These are phyloP conservation scores for Eimeria necatrix DNA, from an alignment of 169 alveolate species.

Conservation along the genomic window DNA sequence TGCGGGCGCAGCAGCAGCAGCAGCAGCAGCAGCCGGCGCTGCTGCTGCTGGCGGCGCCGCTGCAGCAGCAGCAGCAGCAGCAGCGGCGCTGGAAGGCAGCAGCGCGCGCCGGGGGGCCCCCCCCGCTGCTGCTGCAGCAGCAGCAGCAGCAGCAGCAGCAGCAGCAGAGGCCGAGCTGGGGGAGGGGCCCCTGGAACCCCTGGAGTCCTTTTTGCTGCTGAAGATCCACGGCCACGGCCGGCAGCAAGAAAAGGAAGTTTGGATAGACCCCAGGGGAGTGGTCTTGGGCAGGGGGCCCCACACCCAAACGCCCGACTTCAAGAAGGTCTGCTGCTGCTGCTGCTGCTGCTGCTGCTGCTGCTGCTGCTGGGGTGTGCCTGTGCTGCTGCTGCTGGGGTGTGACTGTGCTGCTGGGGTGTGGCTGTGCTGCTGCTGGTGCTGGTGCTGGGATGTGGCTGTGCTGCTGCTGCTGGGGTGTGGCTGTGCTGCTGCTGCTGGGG, in stretches of 20 bases:
- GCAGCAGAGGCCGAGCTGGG: background rate
- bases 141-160: background rate
- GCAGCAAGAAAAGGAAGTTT: constrained; percentile 83
- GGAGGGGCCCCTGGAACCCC: background rate
- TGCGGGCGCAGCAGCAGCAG: too few relatives aligned
- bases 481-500: background rate
- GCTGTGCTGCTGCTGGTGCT: background rate
- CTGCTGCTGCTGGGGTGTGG: too few relatives aligned
- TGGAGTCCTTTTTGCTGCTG: constrained; percentile 18
- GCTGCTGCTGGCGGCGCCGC: too few relatives aligned
- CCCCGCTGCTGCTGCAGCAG: background rate
- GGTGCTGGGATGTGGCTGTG: too few relatives aligned
- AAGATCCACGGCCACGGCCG: background rate
- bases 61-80: constrained; percentile 8
- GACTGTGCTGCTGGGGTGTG: too few relatives aligned
- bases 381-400: too few relatives aligned
- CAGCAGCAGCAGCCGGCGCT: too few relatives aligned
- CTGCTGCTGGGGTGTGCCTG: background rate
- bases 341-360: constrained; percentile 1
- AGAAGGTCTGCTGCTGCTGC: constrained; percentile 81
- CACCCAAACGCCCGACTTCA: constrained; percentile 85
- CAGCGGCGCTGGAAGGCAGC: background rate
- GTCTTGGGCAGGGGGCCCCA: constrained; percentile 92
- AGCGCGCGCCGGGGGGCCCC: background rate
- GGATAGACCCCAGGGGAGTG: constrained; percentile 90